These are phyloP conservation scores for Exophiala alcalophila DNA, from an alignment of 2,329 filamentous ascomycete genomes.

Conservation along the genomic window DNA sequence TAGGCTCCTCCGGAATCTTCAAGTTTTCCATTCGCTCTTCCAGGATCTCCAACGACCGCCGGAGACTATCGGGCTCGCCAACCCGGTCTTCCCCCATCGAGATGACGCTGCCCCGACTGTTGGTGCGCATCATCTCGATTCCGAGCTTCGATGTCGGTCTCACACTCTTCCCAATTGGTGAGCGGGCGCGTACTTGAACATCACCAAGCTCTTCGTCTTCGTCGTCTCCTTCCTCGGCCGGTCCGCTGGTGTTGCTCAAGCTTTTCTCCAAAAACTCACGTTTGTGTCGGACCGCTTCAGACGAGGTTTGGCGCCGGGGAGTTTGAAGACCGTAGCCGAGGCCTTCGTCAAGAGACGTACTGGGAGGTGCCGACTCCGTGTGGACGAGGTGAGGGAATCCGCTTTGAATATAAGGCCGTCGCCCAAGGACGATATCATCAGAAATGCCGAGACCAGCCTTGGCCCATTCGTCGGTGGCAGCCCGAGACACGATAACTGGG, in stretches of 20 bases:
- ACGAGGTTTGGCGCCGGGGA: conserved; percentile 63
- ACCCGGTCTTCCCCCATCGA: conserved; percentile 44
- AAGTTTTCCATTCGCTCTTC: conserved; percentile 33
- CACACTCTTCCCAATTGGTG: conserved; percentile 49
- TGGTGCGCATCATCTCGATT: conserved; percentile 96
- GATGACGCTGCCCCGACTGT: conserved; percentile 79
- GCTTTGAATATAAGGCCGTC: conserved; percentile 40
- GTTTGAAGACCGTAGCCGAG: conserved; percentile 38
- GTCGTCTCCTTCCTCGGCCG: conserved; percentile 85
- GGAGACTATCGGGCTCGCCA: conserved; percentile 32
- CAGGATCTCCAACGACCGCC: conserved; percentile 33
- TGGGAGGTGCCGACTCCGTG: conserved; percentile 62
- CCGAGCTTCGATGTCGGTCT: conserved; percentile 83
- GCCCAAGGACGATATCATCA: conserved; percentile 52
- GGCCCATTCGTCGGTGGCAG: conserved; percentile 71
- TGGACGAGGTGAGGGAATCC: conserved; percentile 55
- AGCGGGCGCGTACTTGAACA: conserved; percentile 50
- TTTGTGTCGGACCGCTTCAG: conserved; percentile 71
- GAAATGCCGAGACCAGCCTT: conserved; percentile 76
- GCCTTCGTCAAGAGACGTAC: conserved; percentile 53
- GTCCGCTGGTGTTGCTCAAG: conserved; percentile 56
- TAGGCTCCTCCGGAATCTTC: conserved; percentile 31
- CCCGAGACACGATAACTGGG: conserved; percentile 70
- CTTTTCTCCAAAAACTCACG: conserved; percentile 72
- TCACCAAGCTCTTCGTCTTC: conserved; percentile 86